Conservation (phyloP, 1,284 basidiomycete genomes). For the Apiotrichum gracile region DNA sequence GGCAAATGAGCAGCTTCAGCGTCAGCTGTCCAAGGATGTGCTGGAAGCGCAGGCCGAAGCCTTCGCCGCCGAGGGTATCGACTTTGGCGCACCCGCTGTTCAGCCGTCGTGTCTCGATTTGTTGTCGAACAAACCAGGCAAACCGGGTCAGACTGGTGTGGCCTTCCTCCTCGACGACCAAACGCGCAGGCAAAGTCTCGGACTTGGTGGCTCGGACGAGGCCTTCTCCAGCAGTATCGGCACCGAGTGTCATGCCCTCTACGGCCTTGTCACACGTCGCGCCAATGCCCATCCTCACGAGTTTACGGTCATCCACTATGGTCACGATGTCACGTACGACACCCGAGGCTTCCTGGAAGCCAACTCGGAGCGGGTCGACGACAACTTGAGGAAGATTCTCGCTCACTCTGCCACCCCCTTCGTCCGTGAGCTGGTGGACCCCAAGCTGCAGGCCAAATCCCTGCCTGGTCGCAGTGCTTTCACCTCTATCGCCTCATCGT, state of each 20-base stretch:
- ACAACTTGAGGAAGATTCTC: slow-evolving; percentile 9
- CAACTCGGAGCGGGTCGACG: slow-evolving; percentile 18
- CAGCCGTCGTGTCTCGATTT: slow-evolving; percentile 12
- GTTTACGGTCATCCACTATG: slow-evolving; percentile 17
- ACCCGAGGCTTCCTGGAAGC: slow-evolving; percentile 14
- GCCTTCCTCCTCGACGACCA: slow-evolving; percentile 18
- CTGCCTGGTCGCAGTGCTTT: slow-evolving; percentile 6
- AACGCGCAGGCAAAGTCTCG: slow-evolving; percentile 12
- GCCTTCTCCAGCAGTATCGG: slow-evolving; percentile 12
- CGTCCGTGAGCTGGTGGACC: slow-evolving; percentile 4
- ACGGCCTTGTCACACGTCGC: slow-evolving; percentile 9
- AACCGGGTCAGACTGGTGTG: slow-evolving; percentile 11
- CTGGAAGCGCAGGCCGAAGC: slow-evolving; percentile 15
- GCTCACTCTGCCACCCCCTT: background rate
- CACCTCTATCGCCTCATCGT: slow-evolving; percentile 14
- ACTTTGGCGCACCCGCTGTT: slow-evolving; percentile 5
- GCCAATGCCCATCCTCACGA: slow-evolving; percentile 6
- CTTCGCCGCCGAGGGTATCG: slow-evolving; percentile 14
- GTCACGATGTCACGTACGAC: slow-evolving; percentile 12
- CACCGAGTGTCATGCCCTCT: slow-evolving; percentile 8
- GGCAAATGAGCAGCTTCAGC: slow-evolving; percentile 19
- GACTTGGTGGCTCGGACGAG: slow-evolving; percentile 13
- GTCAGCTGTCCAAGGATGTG: slow-evolving; percentile 14
- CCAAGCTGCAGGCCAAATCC: slow-evolving; percentile 1
- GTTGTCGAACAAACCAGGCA: slow-evolving; percentile 7